Base-by-base conservation (phyloP, 371 early-diverging fungal species). In the Haplosporangium sp. region DNA sequence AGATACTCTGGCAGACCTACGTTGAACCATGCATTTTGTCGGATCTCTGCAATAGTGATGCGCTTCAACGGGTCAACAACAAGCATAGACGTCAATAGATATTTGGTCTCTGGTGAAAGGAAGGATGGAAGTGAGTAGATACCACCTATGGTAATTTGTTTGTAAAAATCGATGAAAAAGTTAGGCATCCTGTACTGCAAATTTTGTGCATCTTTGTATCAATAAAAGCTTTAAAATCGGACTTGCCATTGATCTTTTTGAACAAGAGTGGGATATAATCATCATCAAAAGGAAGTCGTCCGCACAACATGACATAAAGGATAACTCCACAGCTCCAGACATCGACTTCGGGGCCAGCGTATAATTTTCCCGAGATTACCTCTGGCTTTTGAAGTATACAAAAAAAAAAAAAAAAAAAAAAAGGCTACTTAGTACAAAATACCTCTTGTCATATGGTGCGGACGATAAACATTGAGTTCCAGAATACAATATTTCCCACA, bases 311-410 rank as follows among this genome's bases (percentile, higher is more conserved):
- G n/a, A 98, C 99, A 83, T 98, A 99, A 19, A 99, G 88, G 68
- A 99, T 97, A 6, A 99, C 98, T 34, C 99, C 99, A 77, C 98
- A 96, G 76, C 96, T 95, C 99, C 99, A 99, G 2, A 99, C 96
- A 88, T 99, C 99, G 5, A 99, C 97, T 85, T 99, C 99, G 6
- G 99, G 97, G 11, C 99, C 99, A 34, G 96, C 96, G 79, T 99
- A 99, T 42, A 96, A 81, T 65, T 92, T 94, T 84, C 97, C 97
- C 58, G 94, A 94, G 66, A 98, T 96, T 13, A 97, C 98, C 85
- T 99, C 99, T 48, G 99, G 99, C 89, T 90, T 61, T 55, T 10
- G 19, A 40, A 37, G 37, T 10, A 9, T n/a, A n/a, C n/a, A n/a
- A n/a, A n/a, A n/a, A n/a, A n/a, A n/a, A n/a, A n/a, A n/a, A n/a